Conservation (phyloP, 441 rosid species). For the Flueggea neowawraea region DNA sequence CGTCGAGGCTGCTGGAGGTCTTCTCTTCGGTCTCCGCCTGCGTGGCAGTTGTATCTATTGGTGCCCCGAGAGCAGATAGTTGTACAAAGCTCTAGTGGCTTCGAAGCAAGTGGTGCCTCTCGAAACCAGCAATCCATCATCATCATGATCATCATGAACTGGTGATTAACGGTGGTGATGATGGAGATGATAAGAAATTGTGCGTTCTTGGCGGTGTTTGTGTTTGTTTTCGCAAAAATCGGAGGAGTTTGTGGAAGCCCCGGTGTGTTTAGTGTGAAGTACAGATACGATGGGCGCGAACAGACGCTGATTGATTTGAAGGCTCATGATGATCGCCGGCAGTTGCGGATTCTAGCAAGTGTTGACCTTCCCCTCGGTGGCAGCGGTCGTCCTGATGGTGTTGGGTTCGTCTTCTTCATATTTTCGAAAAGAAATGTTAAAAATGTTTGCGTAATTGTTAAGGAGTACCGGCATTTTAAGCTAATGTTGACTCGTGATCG, state of each 20-base stretch:
- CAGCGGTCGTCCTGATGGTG: constrained; percentile 69
- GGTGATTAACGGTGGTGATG: neutral
- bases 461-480: too few relatives aligned
- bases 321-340: constrained; percentile 80
- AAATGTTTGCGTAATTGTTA: too few relatives aligned
- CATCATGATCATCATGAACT: too few relatives aligned
- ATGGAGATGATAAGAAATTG: neutral
- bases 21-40: too few relatives aligned
- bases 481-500: too few relatives aligned
- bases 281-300: constrained; percentile 58
- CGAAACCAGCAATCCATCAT: too few relatives aligned
- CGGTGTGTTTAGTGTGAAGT: constrained; percentile 83
- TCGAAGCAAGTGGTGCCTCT: too few relatives aligned
- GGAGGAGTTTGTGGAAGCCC: neutral
- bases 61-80: too few relatives aligned
- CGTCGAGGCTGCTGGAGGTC: too few relatives aligned
- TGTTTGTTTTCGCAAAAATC: neutral
- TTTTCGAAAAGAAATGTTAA: neutral
- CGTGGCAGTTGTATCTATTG: too few relatives aligned
- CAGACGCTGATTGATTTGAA: constrained; percentile 59
- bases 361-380: constrained; percentile 97
- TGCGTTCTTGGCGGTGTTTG: neutral
- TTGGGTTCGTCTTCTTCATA: constrained; percentile 48
- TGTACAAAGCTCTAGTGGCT: too few relatives aligned
- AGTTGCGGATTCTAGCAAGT: constrained; percentile 84